These are phyloP conservation scores for Phytophthora pini DNA, from an alignment of 352 stramenopile species.

Conservation along the genomic window DNA sequence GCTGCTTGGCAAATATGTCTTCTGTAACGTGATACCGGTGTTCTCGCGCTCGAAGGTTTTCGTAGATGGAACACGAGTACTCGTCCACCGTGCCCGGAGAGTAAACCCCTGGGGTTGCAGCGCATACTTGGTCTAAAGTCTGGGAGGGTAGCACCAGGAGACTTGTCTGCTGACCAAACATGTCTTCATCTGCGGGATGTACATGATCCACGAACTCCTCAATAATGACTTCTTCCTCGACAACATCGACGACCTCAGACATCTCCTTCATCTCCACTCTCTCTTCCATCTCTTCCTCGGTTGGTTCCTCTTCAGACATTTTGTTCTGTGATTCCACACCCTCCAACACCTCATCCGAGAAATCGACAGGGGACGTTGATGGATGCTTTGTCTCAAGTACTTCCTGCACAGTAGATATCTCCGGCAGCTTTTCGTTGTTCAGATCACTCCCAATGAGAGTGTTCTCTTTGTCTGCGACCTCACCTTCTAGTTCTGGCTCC, in stretches of 20 bases:
- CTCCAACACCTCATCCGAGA: conserved; percentile 10
- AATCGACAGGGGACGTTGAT: conserved; percentile 6
- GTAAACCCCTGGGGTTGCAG: conserved; percentile 27
- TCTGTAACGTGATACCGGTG: conserved; percentile 53
- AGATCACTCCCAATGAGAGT: conserved; percentile 10
- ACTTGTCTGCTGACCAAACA: conserved; percentile 30
- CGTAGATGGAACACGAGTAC: conserved; percentile 62
- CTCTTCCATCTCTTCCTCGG: conserved; percentile 19
- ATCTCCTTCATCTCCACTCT: conserved; percentile 11
- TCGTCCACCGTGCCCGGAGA: conserved; percentile 52
- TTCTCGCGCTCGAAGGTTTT: conserved; percentile 51
- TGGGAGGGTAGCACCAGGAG: conserved; percentile 5
- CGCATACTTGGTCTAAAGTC: conserved; percentile 1
- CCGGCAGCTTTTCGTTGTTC: conserved; percentile 7
- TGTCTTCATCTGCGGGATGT: conserved; percentile 17
- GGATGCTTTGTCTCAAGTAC: conserved; percentile 23
- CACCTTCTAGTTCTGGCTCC: conserved; percentile 8
- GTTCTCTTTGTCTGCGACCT: conserved; percentile 27
- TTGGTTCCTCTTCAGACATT: conserved; percentile 16
- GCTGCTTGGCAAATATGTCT: conserved; percentile 61
- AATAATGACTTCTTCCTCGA: conserved; percentile 15
- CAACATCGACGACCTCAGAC: conserved; percentile 2
- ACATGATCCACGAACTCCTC: conserved; percentile 20
- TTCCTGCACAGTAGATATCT: conserved; percentile 1
- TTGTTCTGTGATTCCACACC: conserved; percentile 2